Evolutionary conservation across 2,329 filamentous ascomycete genomes (phyloP).

Genomic region (Hymenoscyphus linearis): DNA sequence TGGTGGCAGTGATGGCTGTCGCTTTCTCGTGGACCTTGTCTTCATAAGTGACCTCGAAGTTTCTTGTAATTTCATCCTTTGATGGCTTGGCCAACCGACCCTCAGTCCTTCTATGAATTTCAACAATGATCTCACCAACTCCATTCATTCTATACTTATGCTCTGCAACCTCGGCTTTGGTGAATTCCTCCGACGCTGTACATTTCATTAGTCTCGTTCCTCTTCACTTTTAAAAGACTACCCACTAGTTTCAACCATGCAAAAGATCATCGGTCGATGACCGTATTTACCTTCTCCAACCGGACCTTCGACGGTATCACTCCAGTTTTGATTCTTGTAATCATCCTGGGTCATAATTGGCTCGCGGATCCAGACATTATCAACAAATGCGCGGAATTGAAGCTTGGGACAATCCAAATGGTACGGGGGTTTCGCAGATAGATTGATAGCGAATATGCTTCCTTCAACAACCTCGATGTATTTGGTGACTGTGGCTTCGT

Average conservation of each 20-base stretch:
- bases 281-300: conserved; percentile 7
- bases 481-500: neutral
- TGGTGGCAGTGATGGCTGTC: conserved; percentile 17
- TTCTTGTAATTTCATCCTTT: neutral
- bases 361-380: neutral
- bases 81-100: neutral
- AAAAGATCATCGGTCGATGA: conserved; percentile 14
- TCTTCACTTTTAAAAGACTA: neutral
- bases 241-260: conserved; percentile 15
- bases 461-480: conserved; percentile 10
- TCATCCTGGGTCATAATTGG: neutral
- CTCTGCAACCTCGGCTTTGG: neutral
- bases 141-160: neutral
- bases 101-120: neutral
- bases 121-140: neutral
- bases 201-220: neutral
- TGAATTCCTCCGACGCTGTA: neutral
- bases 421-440: neutral
- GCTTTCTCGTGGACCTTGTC: conserved; percentile 18
- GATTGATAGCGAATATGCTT: neutral
- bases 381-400: neutral
- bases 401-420: neutral
- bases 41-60: neutral
- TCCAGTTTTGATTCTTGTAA: conserved; percentile 5
- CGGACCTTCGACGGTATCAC: conserved; percentile 7